phyloP scores from a whole-genome alignment of 208 protist genomes.

The Jaenimonas drosophilae region DNA sequence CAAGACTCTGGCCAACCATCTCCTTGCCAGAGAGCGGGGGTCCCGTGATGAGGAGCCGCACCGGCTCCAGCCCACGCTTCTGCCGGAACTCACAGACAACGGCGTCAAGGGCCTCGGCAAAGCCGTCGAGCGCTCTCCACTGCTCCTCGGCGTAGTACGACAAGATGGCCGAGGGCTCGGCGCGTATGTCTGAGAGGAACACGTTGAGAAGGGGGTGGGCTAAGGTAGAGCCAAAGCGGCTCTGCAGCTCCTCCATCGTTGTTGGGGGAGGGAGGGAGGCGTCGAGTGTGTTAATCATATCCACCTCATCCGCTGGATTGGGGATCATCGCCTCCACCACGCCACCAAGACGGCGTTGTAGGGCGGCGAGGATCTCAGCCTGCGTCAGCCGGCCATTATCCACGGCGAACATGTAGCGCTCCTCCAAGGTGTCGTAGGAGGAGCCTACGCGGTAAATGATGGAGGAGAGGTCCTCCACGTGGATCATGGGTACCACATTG shows the following conservation, averaged over 20 bases:
- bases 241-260: slow-evolving; percentile 13
- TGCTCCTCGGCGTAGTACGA: slow-evolving; percentile 58
- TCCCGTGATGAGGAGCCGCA: slow-evolving; percentile 68
- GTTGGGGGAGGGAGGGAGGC: slow-evolving; percentile 4
- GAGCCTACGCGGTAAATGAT: slow-evolving; percentile 66
- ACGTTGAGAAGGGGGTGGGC: slow-evolving; percentile 11
- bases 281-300: slow-evolving; percentile 8
- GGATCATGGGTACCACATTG: slow-evolving; percentile 89
- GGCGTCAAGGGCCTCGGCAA: slow-evolving; percentile 51
- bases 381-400: slow-evolving; percentile 84
- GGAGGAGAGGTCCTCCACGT: slow-evolving; percentile 83
- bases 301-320: neutral
- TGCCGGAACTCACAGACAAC: slow-evolving; percentile 68
- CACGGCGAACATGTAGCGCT: slow-evolving; percentile 87
- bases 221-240: slow-evolving; percentile 6
- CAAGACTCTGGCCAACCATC: slow-evolving; percentile 28
- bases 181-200: slow-evolving; percentile 64
- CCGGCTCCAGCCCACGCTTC: slow-evolving; percentile 33
- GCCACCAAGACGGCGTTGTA: slow-evolving; percentile 56
- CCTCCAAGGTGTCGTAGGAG: slow-evolving; percentile 58
- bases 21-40: slow-evolving; percentile 73
- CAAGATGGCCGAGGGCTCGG: slow-evolving; percentile 48
- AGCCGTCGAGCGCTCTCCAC: slow-evolving; percentile 70
- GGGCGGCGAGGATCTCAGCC: slow-evolving; percentile 50
- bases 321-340: slow-evolving; percentile 13